Base-by-base conservation (phyloP, 2,329 filamentous ascomycete species). In the Fusarium temperatum region DNA sequence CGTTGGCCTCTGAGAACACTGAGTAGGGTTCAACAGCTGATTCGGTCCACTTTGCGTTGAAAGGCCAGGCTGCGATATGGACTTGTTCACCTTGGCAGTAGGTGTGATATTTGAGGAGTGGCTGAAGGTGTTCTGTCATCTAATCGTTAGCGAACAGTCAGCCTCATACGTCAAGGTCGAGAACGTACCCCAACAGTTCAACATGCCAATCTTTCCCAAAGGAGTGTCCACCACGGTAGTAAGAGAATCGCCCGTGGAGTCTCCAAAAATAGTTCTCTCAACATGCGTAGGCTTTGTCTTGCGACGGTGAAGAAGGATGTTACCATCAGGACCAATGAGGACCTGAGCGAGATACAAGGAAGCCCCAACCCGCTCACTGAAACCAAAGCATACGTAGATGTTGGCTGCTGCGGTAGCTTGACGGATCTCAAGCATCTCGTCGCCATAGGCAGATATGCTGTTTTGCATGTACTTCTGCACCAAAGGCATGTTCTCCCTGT, bases 251-350 rank as follows among this genome's bases (percentile, higher is more conserved):
- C 80, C 84, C 0, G 79, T 78, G 0, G 82, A 83, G 47, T 88
- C 86, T 8, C 86, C 86, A 57, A 83, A 88, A 32, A 87, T 73
- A 8, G 84, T 84, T 2, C 85, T 81, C 78, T 88, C 86, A 75
- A 88, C 84, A 58, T 88, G 85, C 1, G 86, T 88, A 0, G 86
- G 83, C 75, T 88, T 88, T 70, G 87, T 81, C 78, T 88, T 88
- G 38, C 85, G 83, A 4, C 85, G 83, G 51, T 83, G 80, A 13
- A 80, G 74, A 13, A 81, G 70, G 18, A 87, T 68, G 32, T 82
- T 79, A 5, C 86, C 85, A 22, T 81, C 76, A 1, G 79, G 72
- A 11, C 77, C 77, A 62, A 87, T 84, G 26, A 87, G 80, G 3
- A 81, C 81, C 68, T 87, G 74, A 80, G 44, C 36, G 9, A 60